These are phyloP conservation scores for Triglochin maritima DNA, from an alignment of 106 monocot species.

Conservation along the genomic window DNA sequence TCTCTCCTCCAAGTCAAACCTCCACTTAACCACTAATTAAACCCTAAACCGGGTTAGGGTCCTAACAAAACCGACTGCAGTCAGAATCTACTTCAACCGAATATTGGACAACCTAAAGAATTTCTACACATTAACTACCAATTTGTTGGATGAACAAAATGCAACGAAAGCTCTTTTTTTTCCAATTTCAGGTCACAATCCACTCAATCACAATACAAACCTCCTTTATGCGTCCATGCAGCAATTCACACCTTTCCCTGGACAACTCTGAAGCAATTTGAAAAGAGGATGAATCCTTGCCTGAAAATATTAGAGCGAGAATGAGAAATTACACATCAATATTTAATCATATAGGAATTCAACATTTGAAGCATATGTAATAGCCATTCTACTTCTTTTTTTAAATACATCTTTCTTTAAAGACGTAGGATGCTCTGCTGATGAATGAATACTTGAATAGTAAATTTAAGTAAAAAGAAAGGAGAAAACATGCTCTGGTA, in stretches of 20 bases:
- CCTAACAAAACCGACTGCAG: conserved; percentile 34
- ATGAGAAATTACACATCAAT: too few relatives aligned
- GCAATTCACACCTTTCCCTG: conserved; percentile 50
- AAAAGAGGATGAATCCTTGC: conserved; percentile 81
- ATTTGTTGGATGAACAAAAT: background rate
- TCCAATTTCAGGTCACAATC: background rate
- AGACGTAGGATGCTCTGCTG: too few relatives aligned
- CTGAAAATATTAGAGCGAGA: conserved; percentile 17
- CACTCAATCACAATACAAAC: conserved; percentile 14
- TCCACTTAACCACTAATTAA: too few relatives aligned
- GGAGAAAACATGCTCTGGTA: too few relatives aligned
- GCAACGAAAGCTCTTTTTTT: background rate
- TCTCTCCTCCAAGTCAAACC: too few relatives aligned
- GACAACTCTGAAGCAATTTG: conserved; percentile 61
- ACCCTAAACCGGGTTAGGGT: too few relatives aligned
- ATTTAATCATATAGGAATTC: too few relatives aligned
- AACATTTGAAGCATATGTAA: too few relatives aligned
- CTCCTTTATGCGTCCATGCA: conserved; percentile 72
- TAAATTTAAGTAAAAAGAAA: too few relatives aligned
- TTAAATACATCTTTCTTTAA: too few relatives aligned
- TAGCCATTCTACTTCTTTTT: too few relatives aligned
- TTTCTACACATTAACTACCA: conserved; percentile 35
- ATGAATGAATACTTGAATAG: too few relatives aligned
- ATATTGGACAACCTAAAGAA: conserved; percentile 67
- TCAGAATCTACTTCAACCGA: conserved; percentile 36